Conservation (phyloP, 495 filamentous ascomycete genomes). For the Glutinoglossum americanum region DNA sequence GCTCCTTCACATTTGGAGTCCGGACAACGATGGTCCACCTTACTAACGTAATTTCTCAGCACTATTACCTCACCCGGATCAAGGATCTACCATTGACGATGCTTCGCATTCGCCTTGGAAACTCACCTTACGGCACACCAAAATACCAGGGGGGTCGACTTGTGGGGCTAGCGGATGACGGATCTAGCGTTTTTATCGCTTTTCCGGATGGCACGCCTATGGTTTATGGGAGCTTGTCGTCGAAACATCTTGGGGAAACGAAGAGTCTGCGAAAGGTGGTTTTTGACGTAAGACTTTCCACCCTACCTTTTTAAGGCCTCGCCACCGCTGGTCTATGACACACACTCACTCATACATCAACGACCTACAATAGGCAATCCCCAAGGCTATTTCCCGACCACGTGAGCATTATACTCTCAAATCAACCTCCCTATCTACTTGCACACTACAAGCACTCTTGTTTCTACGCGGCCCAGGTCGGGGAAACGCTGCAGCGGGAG, state of each 20-base stretch:
- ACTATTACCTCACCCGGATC: slow-evolving; percentile 51
- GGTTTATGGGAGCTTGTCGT: slow-evolving; percentile 41
- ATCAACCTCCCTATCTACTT: slow-evolving; percentile 40
- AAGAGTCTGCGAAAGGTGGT: slow-evolving; percentile 44
- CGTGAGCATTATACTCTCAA: slow-evolving; percentile 45
- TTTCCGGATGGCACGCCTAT: slow-evolving; percentile 60
- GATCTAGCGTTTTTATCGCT: slow-evolving; percentile 47
- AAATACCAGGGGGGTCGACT: slow-evolving; percentile 11
- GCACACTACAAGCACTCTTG: slow-evolving; percentile 43
- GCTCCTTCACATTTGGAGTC: not conserved
- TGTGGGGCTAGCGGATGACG: slow-evolving; percentile 17
- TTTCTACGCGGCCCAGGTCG: slow-evolving; percentile 41
- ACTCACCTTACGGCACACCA: slow-evolving; percentile 44
- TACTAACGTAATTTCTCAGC: slow-evolving; percentile 12
- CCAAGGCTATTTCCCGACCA: slow-evolving; percentile 51
- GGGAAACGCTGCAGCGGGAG: slow-evolving; percentile 45
- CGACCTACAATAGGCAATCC: slow-evolving; percentile 28
- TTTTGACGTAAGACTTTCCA: slow-evolving; percentile 21
- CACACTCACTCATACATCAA: not conserved
- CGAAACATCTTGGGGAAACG: slow-evolving; percentile 28
- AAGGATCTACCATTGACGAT: slow-evolving; percentile 40
- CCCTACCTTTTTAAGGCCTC: not conserved
- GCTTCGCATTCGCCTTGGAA: slow-evolving; percentile 50
- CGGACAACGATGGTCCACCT: not conserved
- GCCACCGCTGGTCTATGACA: no score